Base-by-base conservation (phyloP, 2,329 filamentous ascomycete species). In the Sphaceloma murrayae region DNA sequence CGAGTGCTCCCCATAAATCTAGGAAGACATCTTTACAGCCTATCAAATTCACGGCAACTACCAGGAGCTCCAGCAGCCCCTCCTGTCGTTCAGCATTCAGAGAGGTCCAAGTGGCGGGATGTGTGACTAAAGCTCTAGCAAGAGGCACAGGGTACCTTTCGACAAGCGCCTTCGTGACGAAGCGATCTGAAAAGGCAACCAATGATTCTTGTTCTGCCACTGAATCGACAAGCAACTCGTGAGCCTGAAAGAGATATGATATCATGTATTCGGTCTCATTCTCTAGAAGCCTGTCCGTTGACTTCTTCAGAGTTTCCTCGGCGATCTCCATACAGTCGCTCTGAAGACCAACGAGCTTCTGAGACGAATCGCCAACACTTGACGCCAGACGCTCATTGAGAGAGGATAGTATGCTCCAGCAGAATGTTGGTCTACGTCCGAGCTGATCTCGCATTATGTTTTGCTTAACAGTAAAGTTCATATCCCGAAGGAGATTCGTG, bases 331-430 rank as follows among this genome's bases (percentile, higher is more conserved):
- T 16, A 18, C 13, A 40, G 4, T 26, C 13, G 5, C 13, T 14
- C 21, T 40, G 36, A 2, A n/a, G 7, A 13, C 30, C 2, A 2
- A 40, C 16, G 22, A 40, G 14, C 9, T 16, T 14, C 26, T 5
- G 10, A 4, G 13, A 6, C 14, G 13, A 9, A n/a, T 40, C 13
- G 17, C 36, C 36, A 17, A 14, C 14, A n/a, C 24, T 40, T 2
- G 36, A 26, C 8, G 24, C 36, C 11, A 40, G 36, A 9, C n/a
- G 24, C 8, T n/a, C 13, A 19, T 40, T 40, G 13, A 40, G 24
- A n/a, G 13, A 9, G 11, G 27, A 26, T 5, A 40, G 24, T 10
- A 30, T 16, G 2, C 10, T 17, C 36, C 36, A 40, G 36, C 22
- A 40, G 3, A 16, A 40, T 2, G 7, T 34, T 3, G 36, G 19